Conservation (phyloP, 2,329 filamentous ascomycete species). For the Talaromyces verruculosus region DNA sequence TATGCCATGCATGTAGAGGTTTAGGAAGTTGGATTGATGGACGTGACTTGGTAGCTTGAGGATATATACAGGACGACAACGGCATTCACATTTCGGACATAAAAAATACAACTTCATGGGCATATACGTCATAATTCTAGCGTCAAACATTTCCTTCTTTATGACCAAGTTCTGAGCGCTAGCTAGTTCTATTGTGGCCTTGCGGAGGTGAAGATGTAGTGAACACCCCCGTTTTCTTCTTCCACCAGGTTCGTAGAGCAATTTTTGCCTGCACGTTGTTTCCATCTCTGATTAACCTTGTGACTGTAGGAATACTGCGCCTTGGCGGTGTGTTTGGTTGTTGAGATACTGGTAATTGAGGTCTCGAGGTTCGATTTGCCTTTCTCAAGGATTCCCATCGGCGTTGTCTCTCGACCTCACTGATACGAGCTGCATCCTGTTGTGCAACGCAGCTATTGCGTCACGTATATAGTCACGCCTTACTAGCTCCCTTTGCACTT, state of each 20-base stretch:
- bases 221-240: neutral
- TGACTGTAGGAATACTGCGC: neutral
- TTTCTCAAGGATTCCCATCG: neutral
- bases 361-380: neutral
- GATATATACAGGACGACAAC: neutral
- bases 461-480: neutral
- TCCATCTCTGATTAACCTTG: neutral
- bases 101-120: neutral
- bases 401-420: neutral
- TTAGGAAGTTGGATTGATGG: conserved; percentile 45
- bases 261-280: neutral
- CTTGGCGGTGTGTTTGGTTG: neutral
- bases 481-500: neutral
- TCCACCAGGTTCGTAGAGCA: neutral
- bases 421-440: neutral
- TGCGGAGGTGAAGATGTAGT: neutral
- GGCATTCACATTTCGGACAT: neutral
- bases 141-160: neutral
- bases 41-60: conserved; percentile 12
- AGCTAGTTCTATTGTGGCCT: neutral
- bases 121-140: neutral
- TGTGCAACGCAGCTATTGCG: neutral
- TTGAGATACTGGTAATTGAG: neutral
- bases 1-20: conserved; percentile 42
- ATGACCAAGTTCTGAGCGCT: neutral